phyloP scores from a whole-genome alignment of 805 yeast species.

The Phaffomyces thermotolerans region DNA sequence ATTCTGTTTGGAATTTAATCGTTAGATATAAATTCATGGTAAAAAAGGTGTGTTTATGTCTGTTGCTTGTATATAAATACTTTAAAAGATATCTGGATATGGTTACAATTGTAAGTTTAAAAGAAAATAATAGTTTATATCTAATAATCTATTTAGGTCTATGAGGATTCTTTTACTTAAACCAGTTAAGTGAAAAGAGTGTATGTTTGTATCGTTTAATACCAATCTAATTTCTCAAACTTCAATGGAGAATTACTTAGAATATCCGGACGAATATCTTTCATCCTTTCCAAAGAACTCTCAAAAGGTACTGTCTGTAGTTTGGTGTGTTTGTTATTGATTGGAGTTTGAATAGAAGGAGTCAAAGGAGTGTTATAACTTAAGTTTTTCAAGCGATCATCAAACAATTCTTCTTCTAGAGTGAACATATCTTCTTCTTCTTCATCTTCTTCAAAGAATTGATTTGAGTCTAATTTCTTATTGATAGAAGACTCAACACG shows the following conservation, averaged over 20 bases:
- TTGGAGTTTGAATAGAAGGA: constrained; percentile 9
- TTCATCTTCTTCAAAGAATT: neutral
- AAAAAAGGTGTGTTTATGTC: neutral
- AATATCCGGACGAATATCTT: constrained; percentile 1
- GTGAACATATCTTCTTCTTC: neutral
- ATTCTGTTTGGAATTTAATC: constrained; percentile 2
- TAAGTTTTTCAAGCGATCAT: neutral
- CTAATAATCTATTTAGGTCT: neutral
- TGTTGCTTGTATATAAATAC: neutral
- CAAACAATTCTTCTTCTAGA: constrained; percentile 5
- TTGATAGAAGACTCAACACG: constrained; percentile 1
- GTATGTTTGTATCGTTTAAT: neutral
- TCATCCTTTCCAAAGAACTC: constrained; percentile 1
- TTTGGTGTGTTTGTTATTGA: neutral
- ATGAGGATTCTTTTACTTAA: neutral
- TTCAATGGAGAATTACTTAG: constrained; percentile 7
- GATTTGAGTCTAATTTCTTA: neutral
- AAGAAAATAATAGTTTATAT: no score
- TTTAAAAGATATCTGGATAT: neutral
- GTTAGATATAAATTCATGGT: neutral
- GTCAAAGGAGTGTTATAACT: constrained; percentile 10
- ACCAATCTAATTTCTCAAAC: constrained; percentile 11
- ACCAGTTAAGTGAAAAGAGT: neutral
- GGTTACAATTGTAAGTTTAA: neutral
- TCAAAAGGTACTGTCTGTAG: neutral